Conservation (phyloP, 192 early-diverging fungal genomes). For the Pecoramyces ruminantium region DNA sequence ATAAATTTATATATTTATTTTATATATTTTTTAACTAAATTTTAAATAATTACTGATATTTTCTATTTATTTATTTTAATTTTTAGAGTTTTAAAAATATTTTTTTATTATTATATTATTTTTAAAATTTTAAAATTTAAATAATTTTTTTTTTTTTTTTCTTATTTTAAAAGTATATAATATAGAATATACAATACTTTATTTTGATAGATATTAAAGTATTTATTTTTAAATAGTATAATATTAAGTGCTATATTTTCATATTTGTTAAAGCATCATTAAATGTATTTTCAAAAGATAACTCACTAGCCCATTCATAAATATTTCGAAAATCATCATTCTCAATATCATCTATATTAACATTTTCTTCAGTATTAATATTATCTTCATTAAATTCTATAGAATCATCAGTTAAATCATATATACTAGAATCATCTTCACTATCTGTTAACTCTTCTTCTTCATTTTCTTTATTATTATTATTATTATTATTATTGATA, state of each 20-base stretch:
- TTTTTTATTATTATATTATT: too few relatives aligned
- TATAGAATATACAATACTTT: too few relatives aligned
- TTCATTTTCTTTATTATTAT: neutral
- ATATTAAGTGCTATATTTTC: neutral
- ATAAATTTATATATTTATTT: too few relatives aligned
- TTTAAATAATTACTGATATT: too few relatives aligned
- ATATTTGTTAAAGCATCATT: neutral
- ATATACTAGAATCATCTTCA: neutral
- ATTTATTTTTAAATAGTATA: neutral
- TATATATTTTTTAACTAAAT: too few relatives aligned
- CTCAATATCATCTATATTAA: neutral
- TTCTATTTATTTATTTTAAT: too few relatives aligned
- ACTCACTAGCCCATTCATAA: neutral
- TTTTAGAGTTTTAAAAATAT: too few relatives aligned
- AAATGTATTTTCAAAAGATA: neutral
- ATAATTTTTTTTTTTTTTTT: too few relatives aligned
- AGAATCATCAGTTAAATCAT: neutral
- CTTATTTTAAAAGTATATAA: too few relatives aligned
- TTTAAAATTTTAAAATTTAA: too few relatives aligned
- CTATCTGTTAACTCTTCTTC: neutral
- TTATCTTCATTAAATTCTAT: neutral
- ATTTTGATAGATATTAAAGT: neutral
- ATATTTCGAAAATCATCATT: neutral
- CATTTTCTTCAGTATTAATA: neutral
- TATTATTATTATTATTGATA: too few relatives aligned